Evolutionary conservation across 495 filamentous ascomycete species (phyloP).

Genomic region (Astrocystis sublimbata): DNA sequence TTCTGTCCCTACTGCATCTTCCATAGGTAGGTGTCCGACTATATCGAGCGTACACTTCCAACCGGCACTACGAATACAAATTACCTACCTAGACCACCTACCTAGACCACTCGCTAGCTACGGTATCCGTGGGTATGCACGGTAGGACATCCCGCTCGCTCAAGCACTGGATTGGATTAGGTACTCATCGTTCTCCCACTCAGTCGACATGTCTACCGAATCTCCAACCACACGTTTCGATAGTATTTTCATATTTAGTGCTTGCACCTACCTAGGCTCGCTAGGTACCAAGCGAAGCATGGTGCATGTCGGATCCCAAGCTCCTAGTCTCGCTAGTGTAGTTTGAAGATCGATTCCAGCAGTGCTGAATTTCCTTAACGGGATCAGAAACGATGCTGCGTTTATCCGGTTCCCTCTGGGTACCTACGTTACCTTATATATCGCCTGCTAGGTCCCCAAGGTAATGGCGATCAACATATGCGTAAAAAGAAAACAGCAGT

Average conservation of each 20-base stretch:
- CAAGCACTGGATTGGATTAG: neutral
- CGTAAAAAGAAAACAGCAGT: too few species aligned
- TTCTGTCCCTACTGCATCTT: too few species aligned
- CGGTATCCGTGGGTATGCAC: too few species aligned
- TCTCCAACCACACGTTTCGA: neutral
- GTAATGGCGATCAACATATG: too few species aligned
- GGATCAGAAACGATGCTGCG: neutral
- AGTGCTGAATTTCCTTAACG: neutral
- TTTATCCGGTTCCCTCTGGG: neutral
- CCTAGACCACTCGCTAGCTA: too few species aligned
- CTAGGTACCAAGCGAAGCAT: neutral
- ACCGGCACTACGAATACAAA: too few species aligned
- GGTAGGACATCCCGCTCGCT: neutral
- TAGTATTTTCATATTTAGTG: neutral
- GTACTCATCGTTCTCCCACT: neutral
- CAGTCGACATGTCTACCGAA: neutral
- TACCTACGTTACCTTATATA: neutral
- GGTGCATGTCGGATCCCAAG: neutral
- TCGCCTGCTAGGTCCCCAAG: neutral
- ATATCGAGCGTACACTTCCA: too few species aligned
- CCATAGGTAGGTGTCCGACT: too few species aligned
- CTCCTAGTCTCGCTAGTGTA: neutral
- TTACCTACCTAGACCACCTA: too few species aligned
- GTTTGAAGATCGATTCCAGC: neutral
- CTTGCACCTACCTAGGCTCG: too few species aligned